Evolutionary conservation across 495 filamentous ascomycete species (phyloP), one percentile per base, ranked within the genome.

Genomic region (Penicillium argentinense): DNA sequence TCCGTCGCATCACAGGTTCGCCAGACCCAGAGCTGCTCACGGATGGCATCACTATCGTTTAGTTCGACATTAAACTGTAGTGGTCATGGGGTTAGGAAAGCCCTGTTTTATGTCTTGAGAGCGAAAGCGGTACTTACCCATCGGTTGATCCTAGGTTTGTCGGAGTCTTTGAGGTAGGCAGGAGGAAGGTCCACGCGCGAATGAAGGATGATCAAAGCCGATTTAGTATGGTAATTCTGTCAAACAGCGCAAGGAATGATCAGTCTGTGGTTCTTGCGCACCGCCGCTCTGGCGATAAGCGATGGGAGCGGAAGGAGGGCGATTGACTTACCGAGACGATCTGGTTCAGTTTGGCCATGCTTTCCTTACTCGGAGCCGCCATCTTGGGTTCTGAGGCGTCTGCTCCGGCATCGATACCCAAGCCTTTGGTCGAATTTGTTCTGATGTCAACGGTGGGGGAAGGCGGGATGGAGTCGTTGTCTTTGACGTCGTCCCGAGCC

Each of bases 21-120:
- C 89, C 91, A 98, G 30, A 83, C 73, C 51, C 78, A 76, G 24
- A 97, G 75, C 47, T 91, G 86, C 45, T 95, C 85, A 57, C 81
- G 75, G 51, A 93, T 86, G 32, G 82, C 81, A 57, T 95, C 89
- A 42, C 89, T 91, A 43, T 98, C 93, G 52, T 96, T 89, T 34
- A 96, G 76, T 39, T 96, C 89, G 51, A 97, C 80, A 62, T 95
- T 93, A 68, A 97, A 98, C 93, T 97, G 23, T 17, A n/a, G n/a
- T n/a, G n/a, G n/a, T n/a, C n/a, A n/a, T n/a, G n/a, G n/a, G n/a
- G n/a, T n/a, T n/a, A n/a, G n/a, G n/a, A n/a, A n/a, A n/a, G n/a
- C n/a, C n/a, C n/a, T n/a, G n/a, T n/a, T n/a, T n/a, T n/a, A n/a
- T n/a, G n/a, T n/a, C n/a, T n/a, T n/a, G 11, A 34, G 17, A 6